These are phyloP conservation scores for Tuber calosporum DNA, from an alignment of 495 filamentous ascomycete genomes.

Conservation along the genomic window DNA sequence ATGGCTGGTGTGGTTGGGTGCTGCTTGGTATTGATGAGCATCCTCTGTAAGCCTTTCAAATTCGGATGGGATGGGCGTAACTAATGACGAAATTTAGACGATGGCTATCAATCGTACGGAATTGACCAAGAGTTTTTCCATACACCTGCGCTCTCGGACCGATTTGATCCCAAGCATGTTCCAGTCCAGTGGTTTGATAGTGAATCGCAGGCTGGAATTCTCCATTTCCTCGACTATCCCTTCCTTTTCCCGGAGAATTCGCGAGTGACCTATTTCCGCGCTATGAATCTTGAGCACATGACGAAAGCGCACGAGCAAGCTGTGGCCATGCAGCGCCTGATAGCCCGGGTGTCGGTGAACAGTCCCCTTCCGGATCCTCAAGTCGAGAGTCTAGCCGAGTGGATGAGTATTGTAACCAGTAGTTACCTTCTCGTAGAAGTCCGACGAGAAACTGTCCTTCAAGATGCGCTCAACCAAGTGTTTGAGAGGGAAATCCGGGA, in stretches of 20 bases:
- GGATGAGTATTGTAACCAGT: conserved; percentile 57
- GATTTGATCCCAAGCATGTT: conserved; percentile 67
- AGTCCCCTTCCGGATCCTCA: conserved; percentile 42
- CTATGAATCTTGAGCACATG: conserved; percentile 82
- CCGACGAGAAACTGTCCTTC: conserved; percentile 60
- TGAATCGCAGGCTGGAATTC: conserved; percentile 46
- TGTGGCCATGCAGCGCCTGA: conserved; percentile 55
- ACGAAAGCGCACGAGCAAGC: conserved; percentile 65
- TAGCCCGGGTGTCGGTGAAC: conserved; percentile 52
- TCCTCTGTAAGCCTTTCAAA: conserved; percentile 55
- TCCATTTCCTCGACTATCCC: conserved; percentile 72
- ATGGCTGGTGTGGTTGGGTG: conserved; percentile 39
- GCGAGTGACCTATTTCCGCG: conserved; percentile 75
- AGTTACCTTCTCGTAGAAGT: conserved; percentile 73
- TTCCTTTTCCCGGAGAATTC: conserved; percentile 69
- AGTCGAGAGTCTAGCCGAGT: conserved; percentile 51
- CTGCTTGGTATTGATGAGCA: conserved; percentile 59
- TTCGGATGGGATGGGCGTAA: neutral
- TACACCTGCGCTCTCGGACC: conserved; percentile 66
- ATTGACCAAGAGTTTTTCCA: conserved; percentile 63
- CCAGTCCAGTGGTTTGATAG: conserved; percentile 64
- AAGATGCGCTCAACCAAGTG: conserved; percentile 77
- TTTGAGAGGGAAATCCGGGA: conserved; percentile 79
- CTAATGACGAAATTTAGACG: conserved; percentile 46
- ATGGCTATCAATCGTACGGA: conserved; percentile 56